These are phyloP conservation scores for Verticillium klebahnii DNA, from an alignment of 2,329 filamentous ascomycete species.

Conservation along the genomic window DNA sequence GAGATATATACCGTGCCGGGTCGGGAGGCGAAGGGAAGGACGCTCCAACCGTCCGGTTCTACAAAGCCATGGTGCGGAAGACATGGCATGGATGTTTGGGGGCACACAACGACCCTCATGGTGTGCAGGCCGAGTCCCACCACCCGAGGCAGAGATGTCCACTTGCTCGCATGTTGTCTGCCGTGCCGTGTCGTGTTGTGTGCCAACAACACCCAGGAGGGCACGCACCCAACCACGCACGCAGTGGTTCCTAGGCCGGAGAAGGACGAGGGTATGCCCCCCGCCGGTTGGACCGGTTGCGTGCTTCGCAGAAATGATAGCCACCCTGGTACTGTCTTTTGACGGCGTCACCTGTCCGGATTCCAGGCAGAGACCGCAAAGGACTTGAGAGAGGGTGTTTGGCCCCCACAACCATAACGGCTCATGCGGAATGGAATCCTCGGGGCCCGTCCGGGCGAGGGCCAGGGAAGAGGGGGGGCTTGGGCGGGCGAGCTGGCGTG, in stretches of 20 bases:
- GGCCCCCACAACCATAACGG: not conserved
- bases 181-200: not conserved
- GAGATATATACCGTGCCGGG: conserved; percentile 9
- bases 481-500: not conserved
- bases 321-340: not conserved
- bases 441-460: not conserved
- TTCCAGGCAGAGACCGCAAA: not conserved
- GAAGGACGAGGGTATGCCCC: not conserved
- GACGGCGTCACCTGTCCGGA: not conserved
- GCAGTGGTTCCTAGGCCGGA: not conserved
- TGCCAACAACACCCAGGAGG: not conserved
- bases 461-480: not conserved
- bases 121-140: not conserved
- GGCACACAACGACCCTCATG: not conserved
- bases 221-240: not conserved
- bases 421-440: not conserved
- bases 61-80: not conserved
- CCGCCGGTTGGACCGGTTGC: not conserved
- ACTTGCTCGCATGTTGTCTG: not conserved
- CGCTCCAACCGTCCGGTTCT: not conserved
- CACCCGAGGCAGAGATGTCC: not conserved
- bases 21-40: not conserved
- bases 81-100: not conserved
- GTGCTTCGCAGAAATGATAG: not conserved
- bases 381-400: not conserved